phyloP scores from a whole-genome alignment of 2,329 filamentous ascomycete species.

The Stenocarpella maydis region DNA sequence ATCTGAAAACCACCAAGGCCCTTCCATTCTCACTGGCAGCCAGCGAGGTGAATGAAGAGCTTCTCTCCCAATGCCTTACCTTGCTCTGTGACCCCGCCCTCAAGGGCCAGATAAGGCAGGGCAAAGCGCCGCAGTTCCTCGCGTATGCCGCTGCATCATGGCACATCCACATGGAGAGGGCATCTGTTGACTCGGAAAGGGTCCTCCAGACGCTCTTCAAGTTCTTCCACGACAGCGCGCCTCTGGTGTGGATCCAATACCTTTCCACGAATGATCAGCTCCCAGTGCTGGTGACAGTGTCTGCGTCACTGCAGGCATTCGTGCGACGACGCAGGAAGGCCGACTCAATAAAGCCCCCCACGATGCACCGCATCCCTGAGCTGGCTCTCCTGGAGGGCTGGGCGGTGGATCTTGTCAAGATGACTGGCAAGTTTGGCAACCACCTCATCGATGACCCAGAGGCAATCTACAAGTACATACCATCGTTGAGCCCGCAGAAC shows the following conservation, averaged over 20 bases:
- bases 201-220: slow-evolving; percentile 35
- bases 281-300: slow-evolving; percentile 3
- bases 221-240: slow-evolving; percentile 37
- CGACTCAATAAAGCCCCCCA: slow-evolving; percentile 31
- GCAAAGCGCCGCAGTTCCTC: slow-evolving; percentile 14
- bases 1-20: background rate
- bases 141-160: slow-evolving; percentile 39
- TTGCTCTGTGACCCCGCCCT: background rate
- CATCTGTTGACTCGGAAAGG: slow-evolving; percentile 34
- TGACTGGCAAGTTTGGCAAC: slow-evolving; percentile 38
- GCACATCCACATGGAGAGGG: slow-evolving; percentile 37
- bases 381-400: slow-evolving; percentile 38
- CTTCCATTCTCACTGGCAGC: background rate
- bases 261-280: slow-evolving; percentile 31
- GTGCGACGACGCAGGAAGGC: slow-evolving; percentile 30
- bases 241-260: slow-evolving; percentile 41
- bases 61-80: background rate
- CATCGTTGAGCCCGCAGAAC: slow-evolving; percentile 38
- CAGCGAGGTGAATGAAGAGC: slow-evolving; percentile 19
- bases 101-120: slow-evolving; percentile 9
- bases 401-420: slow-evolving; percentile 39
- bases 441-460: slow-evolving; percentile 38
- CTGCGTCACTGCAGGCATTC: slow-evolving; percentile 34
- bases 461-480: slow-evolving; percentile 41
- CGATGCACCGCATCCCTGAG: slow-evolving; percentile 35